Conservation (phyloP, 2,329 filamentous ascomycete species). For the Magnaporthiopsis poae region DNA sequence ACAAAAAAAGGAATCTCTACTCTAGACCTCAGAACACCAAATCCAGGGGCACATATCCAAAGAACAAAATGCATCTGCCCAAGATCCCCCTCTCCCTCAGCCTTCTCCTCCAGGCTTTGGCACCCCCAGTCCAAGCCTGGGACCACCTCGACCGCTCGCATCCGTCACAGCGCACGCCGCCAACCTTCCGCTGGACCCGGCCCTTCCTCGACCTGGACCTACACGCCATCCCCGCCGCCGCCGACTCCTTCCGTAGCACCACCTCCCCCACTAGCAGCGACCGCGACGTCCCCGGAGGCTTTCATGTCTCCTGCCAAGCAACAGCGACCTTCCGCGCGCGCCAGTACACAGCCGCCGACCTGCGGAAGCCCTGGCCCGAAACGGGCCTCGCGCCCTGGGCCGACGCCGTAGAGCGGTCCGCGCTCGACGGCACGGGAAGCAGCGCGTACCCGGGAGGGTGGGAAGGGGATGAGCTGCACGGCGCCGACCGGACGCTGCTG, state of each 20-base stretch:
- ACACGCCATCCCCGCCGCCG: background rate
- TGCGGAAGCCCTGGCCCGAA: slow-evolving; percentile 1
- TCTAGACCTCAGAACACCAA: background rate
- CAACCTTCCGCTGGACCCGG: slow-evolving; percentile 6
- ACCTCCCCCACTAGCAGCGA: background rate
- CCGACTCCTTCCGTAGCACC: background rate
- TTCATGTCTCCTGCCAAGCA: slow-evolving; percentile 7
- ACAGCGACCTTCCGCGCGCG: slow-evolving; percentile 6
- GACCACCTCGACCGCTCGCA: slow-evolving; percentile 8
- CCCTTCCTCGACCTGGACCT: slow-evolving; percentile 8
- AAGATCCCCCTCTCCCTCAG: background rate
- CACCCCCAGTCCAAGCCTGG: slow-evolving; percentile 1
- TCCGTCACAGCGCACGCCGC: slow-evolving; percentile 4
- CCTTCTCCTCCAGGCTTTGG: background rate
- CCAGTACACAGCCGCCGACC: slow-evolving; percentile 8
- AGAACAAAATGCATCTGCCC: background rate
- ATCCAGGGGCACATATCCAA: background rate
- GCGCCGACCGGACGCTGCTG: slow-evolving; percentile 1
- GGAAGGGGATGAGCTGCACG: slow-evolving; percentile 8
- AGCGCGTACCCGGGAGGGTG: slow-evolving; percentile 9
- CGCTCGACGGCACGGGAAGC: background rate
- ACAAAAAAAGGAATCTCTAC: no score
- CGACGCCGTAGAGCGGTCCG: background rate
- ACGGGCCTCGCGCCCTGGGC: slow-evolving; percentile 7
- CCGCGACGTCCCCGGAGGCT: slow-evolving; percentile 8